Evolutionary conservation across 805 yeast genomes (phyloP), one percentile per base, ranked within the genome.

Genomic region (Ogataea zsoltii): DNA sequence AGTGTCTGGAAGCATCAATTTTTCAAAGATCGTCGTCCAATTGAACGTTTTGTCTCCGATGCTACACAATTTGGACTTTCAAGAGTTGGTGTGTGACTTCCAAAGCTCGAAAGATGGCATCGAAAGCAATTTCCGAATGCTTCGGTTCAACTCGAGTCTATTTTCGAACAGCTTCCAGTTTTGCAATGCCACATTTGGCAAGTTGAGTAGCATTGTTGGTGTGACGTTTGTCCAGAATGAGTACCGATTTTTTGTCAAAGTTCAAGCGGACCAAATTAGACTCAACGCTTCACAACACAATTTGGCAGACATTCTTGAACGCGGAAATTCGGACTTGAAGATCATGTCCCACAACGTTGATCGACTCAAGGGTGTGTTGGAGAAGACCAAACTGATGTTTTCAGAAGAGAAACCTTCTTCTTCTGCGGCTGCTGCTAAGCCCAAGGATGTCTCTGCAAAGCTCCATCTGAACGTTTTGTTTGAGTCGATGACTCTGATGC

Each of bases 21-120:
- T 55, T 12, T 37, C 44, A 15, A 48, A 42, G 26, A 25, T 54
- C 11, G 43, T 38, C 11, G n/a, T 53, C 5, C 42, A 47, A 13
- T 18, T 53, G 17, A 53, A 46, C n/a, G 3, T 51, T 7, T 18
- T 53, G 16, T 46, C 57, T 3, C 58, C 60, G 4, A 3, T 56
- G 10, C 25, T 38, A 33, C 72, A 16, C 26, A 38, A 16, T 7
- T 5, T 50, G 33, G 58, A 50, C 12, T 11, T 51, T 15, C 51
- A 51, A 9, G 51, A 49, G 31, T 18, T 48, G 14, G 33, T 29
- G 1, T 29, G 33, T n/a, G 50, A 43, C 28, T 29, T 50, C 34
- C 19, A 33, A 12, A 33, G 44, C n/a, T 44, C 58, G 11, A 45
- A 45, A 14, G 19, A 36, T 9, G 51, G 51, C 2, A 19, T 44